These are phyloP conservation scores for Heliamphora exappendiculata DNA, from an alignment of 148 eudicot species.

Conservation along the genomic window DNA sequence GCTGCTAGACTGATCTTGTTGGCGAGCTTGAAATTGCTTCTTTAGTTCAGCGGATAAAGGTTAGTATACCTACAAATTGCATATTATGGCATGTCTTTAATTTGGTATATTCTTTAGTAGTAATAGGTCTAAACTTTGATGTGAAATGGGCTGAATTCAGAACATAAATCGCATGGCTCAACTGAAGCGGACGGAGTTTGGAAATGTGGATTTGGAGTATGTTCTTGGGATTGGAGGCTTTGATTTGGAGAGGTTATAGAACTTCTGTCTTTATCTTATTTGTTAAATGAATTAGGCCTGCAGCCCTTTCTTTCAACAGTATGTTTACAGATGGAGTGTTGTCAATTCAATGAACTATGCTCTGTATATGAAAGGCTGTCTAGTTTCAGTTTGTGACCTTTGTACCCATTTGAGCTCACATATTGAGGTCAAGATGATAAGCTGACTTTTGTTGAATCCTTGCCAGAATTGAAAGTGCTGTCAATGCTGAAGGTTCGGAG, in stretches of 20 bases:
- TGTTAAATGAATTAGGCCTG: background rate
- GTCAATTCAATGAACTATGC: background rate
- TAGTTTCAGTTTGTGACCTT: background rate
- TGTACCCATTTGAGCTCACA: background rate
- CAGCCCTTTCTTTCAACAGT: background rate
- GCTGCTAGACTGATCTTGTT: constrained; percentile 87
- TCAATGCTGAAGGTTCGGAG: constrained; percentile 53
- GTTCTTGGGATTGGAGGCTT: constrained; percentile 99
- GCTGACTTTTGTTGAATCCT: constrained; percentile 16
- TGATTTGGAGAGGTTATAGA: constrained; percentile 80
- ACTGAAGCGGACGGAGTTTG: constrained; percentile 62
- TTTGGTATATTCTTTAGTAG: background rate
- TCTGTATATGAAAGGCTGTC: background rate
- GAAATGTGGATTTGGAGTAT: constrained; percentile 86
- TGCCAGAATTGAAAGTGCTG: constrained; percentile 91
- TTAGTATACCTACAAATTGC: constrained; percentile 22
- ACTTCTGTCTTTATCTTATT: background rate
- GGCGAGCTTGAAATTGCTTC: constrained; percentile 54
- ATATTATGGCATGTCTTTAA: background rate
- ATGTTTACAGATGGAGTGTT: background rate
- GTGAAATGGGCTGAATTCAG: constrained; percentile 31
- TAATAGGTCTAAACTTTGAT: background rate
- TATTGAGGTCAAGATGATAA: background rate
- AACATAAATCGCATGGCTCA: constrained; percentile 79
- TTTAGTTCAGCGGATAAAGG: constrained; percentile 70